Percentiles rank a stretch among this genome's conserved stretches.
Evolutionary conservation across 495 filamentous ascomycete species (phyloP).

Genomic region (Penicillium paradoxum): DNA sequence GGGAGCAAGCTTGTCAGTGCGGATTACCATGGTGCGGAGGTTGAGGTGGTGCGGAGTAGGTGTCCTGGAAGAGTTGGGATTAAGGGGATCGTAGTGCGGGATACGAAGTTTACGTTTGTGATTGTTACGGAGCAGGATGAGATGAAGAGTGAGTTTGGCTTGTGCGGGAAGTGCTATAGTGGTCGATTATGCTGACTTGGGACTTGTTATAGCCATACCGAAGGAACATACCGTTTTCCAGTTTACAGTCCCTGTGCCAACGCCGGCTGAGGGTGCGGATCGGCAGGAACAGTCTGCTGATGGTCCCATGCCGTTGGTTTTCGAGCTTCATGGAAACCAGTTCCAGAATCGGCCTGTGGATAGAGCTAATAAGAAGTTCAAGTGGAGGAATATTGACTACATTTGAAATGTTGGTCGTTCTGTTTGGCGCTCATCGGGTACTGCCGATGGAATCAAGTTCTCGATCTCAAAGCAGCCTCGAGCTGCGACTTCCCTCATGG

Average conservation of each 20-base stretch:
- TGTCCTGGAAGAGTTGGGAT: constrained; percentile 79
- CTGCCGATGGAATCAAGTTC: neutral
- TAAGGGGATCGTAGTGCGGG: constrained; percentile 80
- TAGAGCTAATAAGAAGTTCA: constrained; percentile 86
- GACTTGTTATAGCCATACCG: constrained; percentile 54
- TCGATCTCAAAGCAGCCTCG: neutral
- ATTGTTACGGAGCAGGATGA: constrained; percentile 62
- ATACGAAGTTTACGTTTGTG: constrained; percentile 82
- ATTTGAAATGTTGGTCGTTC: constrained; percentile 40
- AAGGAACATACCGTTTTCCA: constrained; percentile 88
- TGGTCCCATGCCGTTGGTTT: constrained; percentile 50
- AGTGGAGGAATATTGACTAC: constrained; percentile 63
- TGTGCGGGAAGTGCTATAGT: neutral
- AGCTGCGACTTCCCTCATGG: neutral
- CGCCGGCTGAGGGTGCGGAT: constrained; percentile 8
- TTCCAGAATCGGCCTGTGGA: constrained; percentile 80
- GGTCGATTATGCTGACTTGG: neutral
- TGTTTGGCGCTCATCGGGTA: neutral
- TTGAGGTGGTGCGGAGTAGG: constrained; percentile 76
- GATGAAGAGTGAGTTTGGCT: constrained; percentile 52
- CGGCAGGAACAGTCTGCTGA: constrained; percentile 2
- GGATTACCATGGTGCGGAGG: constrained; percentile 82
- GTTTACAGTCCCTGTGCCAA: constrained; percentile 58
- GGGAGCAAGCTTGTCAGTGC: constrained; percentile 70
- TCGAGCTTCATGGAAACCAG: constrained; percentile 84